A percentile compares a stretch with the other conserved stretches of the same genome.
Evolutionary conservation across 2,329 filamentous ascomycete species (phyloP).

Genomic region (Hypoxylon sp.): DNA sequence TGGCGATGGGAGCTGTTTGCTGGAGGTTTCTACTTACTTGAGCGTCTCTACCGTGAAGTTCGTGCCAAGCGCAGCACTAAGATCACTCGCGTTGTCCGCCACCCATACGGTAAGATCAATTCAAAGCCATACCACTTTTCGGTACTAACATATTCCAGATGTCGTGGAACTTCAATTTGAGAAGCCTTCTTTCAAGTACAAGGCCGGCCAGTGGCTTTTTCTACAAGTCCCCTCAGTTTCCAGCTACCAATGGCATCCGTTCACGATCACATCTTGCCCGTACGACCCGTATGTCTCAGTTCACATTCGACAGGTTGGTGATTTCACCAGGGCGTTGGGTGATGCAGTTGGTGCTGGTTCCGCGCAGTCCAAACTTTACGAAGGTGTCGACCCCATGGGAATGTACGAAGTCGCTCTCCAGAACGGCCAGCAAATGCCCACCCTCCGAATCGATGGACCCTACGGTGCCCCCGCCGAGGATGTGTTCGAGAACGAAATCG

Average conservation of each 20-base stretch:
- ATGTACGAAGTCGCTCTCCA: constrained; percentile 98
- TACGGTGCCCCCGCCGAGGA: constrained; percentile 98
- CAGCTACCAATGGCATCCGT: constrained; percentile 94
- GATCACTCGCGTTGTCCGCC: constrained; percentile 92
- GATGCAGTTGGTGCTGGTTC: constrained; percentile 92
- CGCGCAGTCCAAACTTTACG: constrained; percentile 88
- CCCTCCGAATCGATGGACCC: constrained; percentile 88
- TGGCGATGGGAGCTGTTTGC: constrained; percentile 97
- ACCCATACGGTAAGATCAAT: constrained; percentile 87
- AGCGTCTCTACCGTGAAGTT: constrained; percentile 91
- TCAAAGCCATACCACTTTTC: neutral
- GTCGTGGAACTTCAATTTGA: constrained; percentile 97
- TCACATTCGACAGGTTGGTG: constrained; percentile 94
- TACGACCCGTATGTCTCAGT: constrained; percentile 94
- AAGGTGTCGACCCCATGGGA: constrained; percentile 87
- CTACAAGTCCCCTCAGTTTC: constrained; percentile 91
- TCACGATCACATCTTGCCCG: constrained; percentile 98
- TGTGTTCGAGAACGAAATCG: constrained; percentile 92
- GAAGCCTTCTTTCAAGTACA: constrained; percentile 97
- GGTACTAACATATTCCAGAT: constrained; percentile 61
- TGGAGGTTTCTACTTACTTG: constrained; percentile 83
- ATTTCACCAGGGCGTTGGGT: constrained; percentile 94
- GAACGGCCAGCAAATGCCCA: constrained; percentile 92
- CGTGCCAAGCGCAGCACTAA: constrained; percentile 83
- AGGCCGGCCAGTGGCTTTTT: constrained; percentile 98